Percentiles rank a stretch among this genome's conserved stretches.
Conservation (phyloP, 345 rosid species). For the Cochlearia excelsa region DNA sequence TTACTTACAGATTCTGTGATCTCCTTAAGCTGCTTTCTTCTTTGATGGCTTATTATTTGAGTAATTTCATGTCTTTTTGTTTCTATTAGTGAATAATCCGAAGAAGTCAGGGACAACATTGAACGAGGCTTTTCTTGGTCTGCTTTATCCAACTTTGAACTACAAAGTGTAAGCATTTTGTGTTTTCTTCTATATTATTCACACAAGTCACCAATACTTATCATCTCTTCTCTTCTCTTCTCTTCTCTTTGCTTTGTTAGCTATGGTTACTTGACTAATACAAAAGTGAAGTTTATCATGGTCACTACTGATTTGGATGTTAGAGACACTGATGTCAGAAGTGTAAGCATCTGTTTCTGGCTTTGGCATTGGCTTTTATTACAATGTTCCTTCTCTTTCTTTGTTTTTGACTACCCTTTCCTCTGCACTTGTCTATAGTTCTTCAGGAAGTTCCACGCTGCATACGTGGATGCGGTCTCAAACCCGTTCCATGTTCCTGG, state of each 20-base stretch:
- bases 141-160: slow-evolving; percentile 87
- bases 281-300: slow-evolving; percentile 86
- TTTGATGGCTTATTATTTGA: background rate
- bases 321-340: slow-evolving; percentile 84
- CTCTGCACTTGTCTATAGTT: slow-evolving; percentile 42
- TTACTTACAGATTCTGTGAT: no score
- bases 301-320: slow-evolving; percentile 90
- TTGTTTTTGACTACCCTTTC: background rate
- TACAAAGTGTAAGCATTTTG: slow-evolving; percentile 72
- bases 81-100: slow-evolving; percentile 76
- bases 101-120: slow-evolving; percentile 71
- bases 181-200: slow-evolving; percentile 29
- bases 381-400: background rate
- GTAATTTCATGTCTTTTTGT: slow-evolving; percentile 5
- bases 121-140: slow-evolving; percentile 89
- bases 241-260: slow-evolving; percentile 33
- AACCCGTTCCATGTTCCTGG: slow-evolving; percentile 97
- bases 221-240: background rate
- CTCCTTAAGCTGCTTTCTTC: background rate
- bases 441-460: slow-evolving; percentile 86
- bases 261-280: slow-evolving; percentile 91
- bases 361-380: no score
- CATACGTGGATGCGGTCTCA: slow-evolving; percentile 91
- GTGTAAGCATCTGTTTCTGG: slow-evolving; percentile 47
- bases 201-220: background rate